Evolutionary conservation across 371 early-diverging fungal genomes (phyloP), one percentile per base, ranked within the genome.

Genomic region (Mucor racemosus): DNA sequence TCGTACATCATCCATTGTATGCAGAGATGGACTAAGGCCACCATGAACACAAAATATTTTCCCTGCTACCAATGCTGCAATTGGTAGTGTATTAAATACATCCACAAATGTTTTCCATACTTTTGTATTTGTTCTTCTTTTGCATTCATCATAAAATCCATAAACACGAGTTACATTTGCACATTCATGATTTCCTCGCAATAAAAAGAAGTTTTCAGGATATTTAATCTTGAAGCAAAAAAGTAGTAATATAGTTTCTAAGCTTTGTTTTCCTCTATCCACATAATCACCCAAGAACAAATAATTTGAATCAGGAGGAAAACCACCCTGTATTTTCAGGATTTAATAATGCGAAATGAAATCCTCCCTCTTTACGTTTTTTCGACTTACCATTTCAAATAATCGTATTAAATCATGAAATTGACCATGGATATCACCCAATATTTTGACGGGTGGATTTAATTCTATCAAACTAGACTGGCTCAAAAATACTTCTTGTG

Each of bases 131-230:
- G 91, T 91, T 66, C 99, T 84, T 66, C 99, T 93, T 78, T 99
- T 99, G 88, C 97, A 97, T 83, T 99, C 99, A 78, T 99, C 99
- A 78, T 97, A 99, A 81, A 99, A 99, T 7, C 99, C 99, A 78
- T 99, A 99, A n/a, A 99, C 83, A 9, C 26, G 31, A 19, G 53
- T 55, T 9, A 61, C 66, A 73, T 82, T 67, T 71, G 84, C 85
- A 95, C 84, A 93, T 86, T 70, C 99, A 81, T 99, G 99, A 81
- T 99, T 99, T 35, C 99, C 99, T 55, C 99, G 84, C 61, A 99
- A 79, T 96, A 99, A 75, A 78, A 98, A 99, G 74, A 99, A 97
- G 86, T 97, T 96, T 72, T 99, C 92, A 15, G 96, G 96, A 74
- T 88, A 95, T 76, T 97, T 99, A 77, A 99, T 94, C 86, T 99